Evolutionary conservation across 2,329 filamentous ascomycete species (phyloP).

Genomic region (Nothophaeocryptopus gaeumannii): DNA sequence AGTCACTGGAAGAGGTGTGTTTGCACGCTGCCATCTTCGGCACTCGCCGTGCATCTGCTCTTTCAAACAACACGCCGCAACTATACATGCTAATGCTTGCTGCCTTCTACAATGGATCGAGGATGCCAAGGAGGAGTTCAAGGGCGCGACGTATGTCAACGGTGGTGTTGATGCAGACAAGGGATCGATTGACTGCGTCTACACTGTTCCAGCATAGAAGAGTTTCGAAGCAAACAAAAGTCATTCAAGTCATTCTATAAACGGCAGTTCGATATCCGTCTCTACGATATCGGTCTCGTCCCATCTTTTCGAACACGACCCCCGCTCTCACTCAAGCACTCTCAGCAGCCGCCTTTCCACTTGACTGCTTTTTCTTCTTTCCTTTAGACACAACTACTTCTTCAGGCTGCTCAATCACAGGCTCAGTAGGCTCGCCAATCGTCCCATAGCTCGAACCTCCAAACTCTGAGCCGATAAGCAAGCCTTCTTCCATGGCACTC

Average conservation of each 20-base stretch:
- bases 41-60: too few species aligned
- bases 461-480: conserved; percentile 12
- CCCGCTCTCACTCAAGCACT: too few species aligned
- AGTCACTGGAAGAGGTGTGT: too few species aligned
- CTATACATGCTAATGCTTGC: conserved; percentile 1
- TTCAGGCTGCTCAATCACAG: conserved; percentile 9
- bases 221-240: too few species aligned
- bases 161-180: conserved; percentile 19
- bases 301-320: too few species aligned
- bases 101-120: conserved; percentile 16
- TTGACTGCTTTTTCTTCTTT: conserved; percentile 5
- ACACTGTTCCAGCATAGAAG: background rate
- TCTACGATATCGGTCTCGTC: too few species aligned
- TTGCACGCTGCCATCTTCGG: too few species aligned
- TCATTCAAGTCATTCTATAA: too few species aligned
- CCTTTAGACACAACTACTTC: conserved; percentile 12
- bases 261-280: too few species aligned
- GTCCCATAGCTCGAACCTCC: conserved; percentile 3
- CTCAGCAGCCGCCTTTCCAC: too few species aligned
- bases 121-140: conserved; percentile 14
- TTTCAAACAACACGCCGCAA: conserved; percentile 6
- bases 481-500: conserved; percentile 11
- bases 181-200: conserved; percentile 17
- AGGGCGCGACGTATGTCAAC: conserved; percentile 13
- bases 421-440: conserved; percentile 6